Conservation (phyloP, 192 early-diverging fungal genomes). For the Coemansia sp. region DNA sequence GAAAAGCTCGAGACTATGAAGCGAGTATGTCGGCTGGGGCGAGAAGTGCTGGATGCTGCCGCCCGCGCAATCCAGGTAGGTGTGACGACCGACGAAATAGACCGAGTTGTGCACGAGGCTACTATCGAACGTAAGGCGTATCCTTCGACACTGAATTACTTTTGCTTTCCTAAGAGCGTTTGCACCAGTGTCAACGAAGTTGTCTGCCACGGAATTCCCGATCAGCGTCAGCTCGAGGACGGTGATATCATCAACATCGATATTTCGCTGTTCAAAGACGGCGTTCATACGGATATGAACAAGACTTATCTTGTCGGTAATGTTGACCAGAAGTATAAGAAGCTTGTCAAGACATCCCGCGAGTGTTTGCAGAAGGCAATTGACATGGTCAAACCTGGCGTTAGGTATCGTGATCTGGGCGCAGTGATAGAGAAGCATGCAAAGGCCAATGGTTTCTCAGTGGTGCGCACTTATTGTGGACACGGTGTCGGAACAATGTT, state of each 20-base stretch:
- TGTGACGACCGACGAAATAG: conserved; percentile 94
- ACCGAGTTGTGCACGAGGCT: conserved; percentile 93
- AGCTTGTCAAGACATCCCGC: conserved; percentile 78
- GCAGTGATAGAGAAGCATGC: conserved; percentile 87
- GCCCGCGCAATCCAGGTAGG: conserved; percentile 77
- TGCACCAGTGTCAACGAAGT: conserved; percentile 92
- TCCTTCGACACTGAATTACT: conserved; percentile 97
- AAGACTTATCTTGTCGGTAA: conserved; percentile 90
- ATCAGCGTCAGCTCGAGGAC: conserved; percentile 86
- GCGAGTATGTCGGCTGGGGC: conserved; percentile 69
- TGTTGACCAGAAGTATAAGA: conserved; percentile 70
- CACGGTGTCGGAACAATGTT: conserved; percentile 89
- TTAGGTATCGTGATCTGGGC: conserved; percentile 89
- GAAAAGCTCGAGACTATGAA: conserved; percentile 83
- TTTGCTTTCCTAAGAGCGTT: conserved; percentile 91
- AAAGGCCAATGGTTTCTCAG: conserved; percentile 79
- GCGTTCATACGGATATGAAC: conserved; percentile 94
- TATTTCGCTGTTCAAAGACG: conserved; percentile 83
- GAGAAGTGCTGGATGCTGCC: conserved; percentile 91
- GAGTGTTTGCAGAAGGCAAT: conserved; percentile 93
- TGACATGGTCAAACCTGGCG: conserved; percentile 86
- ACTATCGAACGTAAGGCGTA: conserved; percentile 88
- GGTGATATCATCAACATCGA: conserved; percentile 98
- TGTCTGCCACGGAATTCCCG: conserved; percentile 98
- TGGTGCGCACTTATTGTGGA: conserved; percentile 89